phyloP scores from a whole-genome alignment of 2,329 filamentous ascomycete genomes.

The Ophidiomyces ophidiicola region DNA sequence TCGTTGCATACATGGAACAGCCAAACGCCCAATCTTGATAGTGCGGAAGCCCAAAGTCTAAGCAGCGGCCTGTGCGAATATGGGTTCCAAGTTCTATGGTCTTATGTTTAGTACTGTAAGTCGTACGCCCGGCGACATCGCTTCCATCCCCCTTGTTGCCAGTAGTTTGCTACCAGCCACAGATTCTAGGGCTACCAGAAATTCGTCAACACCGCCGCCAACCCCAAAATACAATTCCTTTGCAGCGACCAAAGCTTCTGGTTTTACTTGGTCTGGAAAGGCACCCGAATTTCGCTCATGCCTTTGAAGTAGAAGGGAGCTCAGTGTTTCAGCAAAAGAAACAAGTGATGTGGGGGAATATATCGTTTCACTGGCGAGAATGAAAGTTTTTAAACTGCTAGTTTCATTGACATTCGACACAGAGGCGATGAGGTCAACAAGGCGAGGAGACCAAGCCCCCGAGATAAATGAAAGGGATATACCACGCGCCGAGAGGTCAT shows the following conservation, averaged over 20 bases:
- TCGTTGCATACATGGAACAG: not conserved
- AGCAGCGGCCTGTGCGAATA: too few relatives aligned
- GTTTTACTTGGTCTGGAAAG: constrained; percentile 13
- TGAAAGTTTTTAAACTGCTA: constrained; percentile 29
- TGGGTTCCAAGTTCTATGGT: too few relatives aligned
- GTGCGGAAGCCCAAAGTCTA: too few relatives aligned
- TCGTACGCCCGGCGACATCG: too few relatives aligned
- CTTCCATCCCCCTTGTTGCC: constrained; percentile 18
- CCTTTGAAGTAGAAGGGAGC: constrained; percentile 36
- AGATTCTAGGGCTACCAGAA: constrained; percentile 29
- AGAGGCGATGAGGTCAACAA: constrained; percentile 31
- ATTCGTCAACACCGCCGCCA: constrained; percentile 52
- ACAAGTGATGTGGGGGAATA: constrained; percentile 45
- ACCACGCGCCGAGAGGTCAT: constrained; percentile 29
- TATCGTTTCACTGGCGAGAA: constrained; percentile 54
- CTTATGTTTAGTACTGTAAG: constrained; percentile 20
- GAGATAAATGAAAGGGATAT: constrained; percentile 47
- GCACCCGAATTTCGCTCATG: not conserved
- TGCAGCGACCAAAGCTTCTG: constrained; percentile 47
- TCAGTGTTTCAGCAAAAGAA: constrained; percentile 45
- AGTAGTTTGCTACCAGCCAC: constrained; percentile 12
- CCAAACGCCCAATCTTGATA: too few relatives aligned
- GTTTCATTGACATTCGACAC: not conserved
- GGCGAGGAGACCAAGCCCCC: constrained; percentile 45
- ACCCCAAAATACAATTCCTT: constrained; percentile 57